Conservation (phyloP, 345 rosid genomes). For the Aegle marmelos region DNA sequence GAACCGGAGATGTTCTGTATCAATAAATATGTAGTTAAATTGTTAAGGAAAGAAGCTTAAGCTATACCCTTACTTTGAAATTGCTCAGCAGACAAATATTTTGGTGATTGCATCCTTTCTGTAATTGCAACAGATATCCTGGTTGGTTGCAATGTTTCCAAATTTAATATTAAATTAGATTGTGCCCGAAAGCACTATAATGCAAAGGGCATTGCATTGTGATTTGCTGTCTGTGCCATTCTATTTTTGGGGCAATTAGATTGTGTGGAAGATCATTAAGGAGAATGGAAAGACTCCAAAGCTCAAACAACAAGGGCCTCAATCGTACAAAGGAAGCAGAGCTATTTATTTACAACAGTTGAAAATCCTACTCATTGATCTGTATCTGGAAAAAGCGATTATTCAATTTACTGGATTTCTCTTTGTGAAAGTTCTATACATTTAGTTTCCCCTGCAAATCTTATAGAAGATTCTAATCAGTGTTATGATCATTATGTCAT, state of each 20-base stretch:
- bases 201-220: neutral
- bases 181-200: neutral
- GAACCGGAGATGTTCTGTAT: neutral
- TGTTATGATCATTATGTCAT: neutral
- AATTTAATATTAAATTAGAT: neutral
- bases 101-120: neutral
- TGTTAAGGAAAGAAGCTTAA: neutral
- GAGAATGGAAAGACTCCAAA: neutral
- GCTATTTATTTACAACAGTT: neutral
- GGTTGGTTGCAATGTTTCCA: neutral
- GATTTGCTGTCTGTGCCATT: neutral
- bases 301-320: neutral
- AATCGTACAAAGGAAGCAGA: neutral
- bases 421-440: neutral
- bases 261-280: neutral
- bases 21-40: neutral
- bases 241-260: neutral
- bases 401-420: neutral
- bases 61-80: neutral
- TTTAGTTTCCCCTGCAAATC: neutral
- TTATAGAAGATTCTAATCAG: slow-evolving; percentile 3
- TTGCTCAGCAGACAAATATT: neutral
- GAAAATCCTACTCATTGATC: neutral
- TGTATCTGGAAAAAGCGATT: neutral
- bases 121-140: neutral